phyloP scores from a whole-genome alignment of 176 grass and related monocot species.

The Oryza brachyantha region DNA sequence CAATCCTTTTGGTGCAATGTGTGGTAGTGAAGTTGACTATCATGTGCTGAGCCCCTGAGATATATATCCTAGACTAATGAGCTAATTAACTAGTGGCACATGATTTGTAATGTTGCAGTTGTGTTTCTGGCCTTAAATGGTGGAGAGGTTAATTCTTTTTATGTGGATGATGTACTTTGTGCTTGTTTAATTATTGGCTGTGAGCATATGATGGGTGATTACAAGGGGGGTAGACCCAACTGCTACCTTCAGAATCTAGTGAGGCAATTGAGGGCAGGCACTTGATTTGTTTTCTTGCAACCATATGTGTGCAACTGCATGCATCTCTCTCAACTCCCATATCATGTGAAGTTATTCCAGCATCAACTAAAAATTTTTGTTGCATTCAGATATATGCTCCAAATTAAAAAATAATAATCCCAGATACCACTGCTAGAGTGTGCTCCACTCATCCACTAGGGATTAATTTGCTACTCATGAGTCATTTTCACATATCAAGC shows the following conservation, averaged over 20 bases:
- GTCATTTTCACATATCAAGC: conserved; percentile 41
- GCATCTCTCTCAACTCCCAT: conserved; percentile 8
- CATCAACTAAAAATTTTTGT: conserved; percentile 40
- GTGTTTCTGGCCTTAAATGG: conserved; percentile 21
- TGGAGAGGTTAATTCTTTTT: conserved; percentile 27
- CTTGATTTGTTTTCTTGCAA: conserved; percentile 27
- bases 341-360: conserved; percentile 43
- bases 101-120: conserved; percentile 34
- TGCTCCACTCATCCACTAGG: conserved; percentile 38
- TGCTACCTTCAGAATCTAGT: conserved; percentile 42
- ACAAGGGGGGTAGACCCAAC: conserved; percentile 27
- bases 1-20: background rate
- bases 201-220: conserved; percentile 6
- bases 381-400: conserved; percentile 44
- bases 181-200: conserved; percentile 34
- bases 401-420: conserved; percentile 29
- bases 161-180: conserved; percentile 25
- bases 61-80: too few relatives aligned
- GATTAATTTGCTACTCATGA: conserved; percentile 14
- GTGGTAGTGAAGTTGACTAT: conserved; percentile 3
- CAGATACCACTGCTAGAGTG: conserved; percentile 24
- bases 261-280: conserved; percentile 12
- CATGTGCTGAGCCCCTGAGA: conserved; percentile 26
- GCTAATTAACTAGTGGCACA: background rate
- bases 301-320: conserved; percentile 1